Percentiles rank a stretch among this genome's conserved stretches.
Evolutionary conservation across 2,329 filamentous ascomycete species (phyloP).

Genomic region (Monilinia vaccinii-corymbosi): DNA sequence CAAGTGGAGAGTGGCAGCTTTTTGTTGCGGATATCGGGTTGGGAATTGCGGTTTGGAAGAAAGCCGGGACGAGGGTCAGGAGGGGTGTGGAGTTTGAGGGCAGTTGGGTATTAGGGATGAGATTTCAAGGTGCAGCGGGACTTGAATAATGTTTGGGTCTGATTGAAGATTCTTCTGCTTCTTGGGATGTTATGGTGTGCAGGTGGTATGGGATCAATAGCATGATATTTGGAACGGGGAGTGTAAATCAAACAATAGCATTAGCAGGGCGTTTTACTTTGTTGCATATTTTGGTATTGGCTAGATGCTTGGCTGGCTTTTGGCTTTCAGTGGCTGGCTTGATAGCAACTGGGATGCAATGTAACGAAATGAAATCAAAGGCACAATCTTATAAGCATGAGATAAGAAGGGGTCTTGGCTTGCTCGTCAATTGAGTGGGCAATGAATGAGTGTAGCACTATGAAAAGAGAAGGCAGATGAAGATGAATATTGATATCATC

Average conservation of each 20-base stretch:
- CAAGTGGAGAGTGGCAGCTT: constrained; percentile 55
- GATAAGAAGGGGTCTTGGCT: neutral
- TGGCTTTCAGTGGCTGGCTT: neutral
- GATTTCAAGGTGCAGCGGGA: constrained; percentile 24
- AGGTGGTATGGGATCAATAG: neutral
- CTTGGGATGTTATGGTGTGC: neutral
- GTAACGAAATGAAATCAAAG: neutral
- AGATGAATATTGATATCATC: neutral
- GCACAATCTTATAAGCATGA: neutral
- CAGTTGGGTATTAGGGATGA: constrained; percentile 72
- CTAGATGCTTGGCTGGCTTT: neutral
- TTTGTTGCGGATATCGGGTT: constrained; percentile 84
- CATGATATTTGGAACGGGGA: neutral
- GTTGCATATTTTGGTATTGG: neutral
- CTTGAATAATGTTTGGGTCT: neutral
- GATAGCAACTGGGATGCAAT: neutral
- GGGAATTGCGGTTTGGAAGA: constrained; percentile 72
- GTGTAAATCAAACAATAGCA: neutral
- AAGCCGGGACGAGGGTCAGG: constrained; percentile 70
- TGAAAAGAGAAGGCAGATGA: neutral
- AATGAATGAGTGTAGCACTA: neutral
- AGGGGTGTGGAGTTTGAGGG: constrained; percentile 83
- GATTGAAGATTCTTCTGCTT: neutral
- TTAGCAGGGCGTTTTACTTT: neutral
- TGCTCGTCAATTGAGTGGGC: neutral